Base-by-base conservation (phyloP, 495 filamentous ascomycete genomes). In the Viridothelium virens region DNA sequence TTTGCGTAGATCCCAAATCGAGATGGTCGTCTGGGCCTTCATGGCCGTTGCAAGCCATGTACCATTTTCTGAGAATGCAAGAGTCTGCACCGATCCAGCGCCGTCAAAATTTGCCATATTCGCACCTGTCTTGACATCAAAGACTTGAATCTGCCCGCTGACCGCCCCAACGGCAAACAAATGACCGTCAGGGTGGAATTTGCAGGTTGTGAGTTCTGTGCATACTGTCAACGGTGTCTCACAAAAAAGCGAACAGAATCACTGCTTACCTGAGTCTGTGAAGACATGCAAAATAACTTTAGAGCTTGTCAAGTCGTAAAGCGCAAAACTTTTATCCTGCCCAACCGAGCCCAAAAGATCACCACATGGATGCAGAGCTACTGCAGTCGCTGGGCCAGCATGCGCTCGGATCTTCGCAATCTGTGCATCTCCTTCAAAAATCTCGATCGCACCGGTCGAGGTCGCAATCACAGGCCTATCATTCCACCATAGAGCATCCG, bases 21-120 rank as follows among this genome's bases (percentile, higher is more conserved):
- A 86, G 63, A 96, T 86, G 18, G 81, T 87, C 7, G 86, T 89
- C 61, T 89, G 87, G 31, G 86, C 86, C 70, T 88, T 85, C 33
- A 84, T 83, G 16, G 86, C 85, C 1, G 89, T 85, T 10, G 95
- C 94, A 69, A 98, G 85, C 88, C 91, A 97, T 67, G 87, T 93
- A n/a, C 94, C 94, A 68, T 97, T 98, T 76, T 98, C 95, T 0
- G 92, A 97, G 79, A 98, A 98, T 69, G 85, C 80, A 6, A 98
- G 77, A 38, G 84, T 82, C 70, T 87, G 84, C 38, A 96, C 83
- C 0, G 90, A 83, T 2, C 84, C 84, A 3, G 83, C 81, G 65
- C 88, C 80, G 12, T 81, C 77, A 74, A 92, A 93, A 71, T 80
- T 83, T 16, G 89, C 89, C 18, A 88, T 90, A 68, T 82, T 81